Evolutionary conservation across 129 eudicot species (phyloP).

Genomic region (Arctium lappa): DNA sequence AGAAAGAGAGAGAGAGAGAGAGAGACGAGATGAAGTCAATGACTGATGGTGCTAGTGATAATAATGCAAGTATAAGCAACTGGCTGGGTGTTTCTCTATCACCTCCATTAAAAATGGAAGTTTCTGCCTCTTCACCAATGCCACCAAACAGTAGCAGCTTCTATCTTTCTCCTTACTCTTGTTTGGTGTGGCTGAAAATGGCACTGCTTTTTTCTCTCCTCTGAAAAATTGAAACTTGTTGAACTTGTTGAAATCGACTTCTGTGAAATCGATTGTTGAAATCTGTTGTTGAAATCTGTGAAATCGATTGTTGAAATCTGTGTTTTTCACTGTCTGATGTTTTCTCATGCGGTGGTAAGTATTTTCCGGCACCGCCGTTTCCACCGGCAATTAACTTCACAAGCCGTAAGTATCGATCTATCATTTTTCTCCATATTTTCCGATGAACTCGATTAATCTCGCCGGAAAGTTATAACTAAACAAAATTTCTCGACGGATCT

Average conservation of each 20-base stretch:
- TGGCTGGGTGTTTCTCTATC: conserved; percentile 73
- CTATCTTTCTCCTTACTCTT: conserved; percentile 34
- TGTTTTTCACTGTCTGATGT: too few species aligned
- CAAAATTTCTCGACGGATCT: background rate
- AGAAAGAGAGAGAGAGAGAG: too few species aligned
- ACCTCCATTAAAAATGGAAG: conserved; percentile 60
- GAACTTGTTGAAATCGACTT: too few species aligned
- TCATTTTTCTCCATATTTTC: background rate
- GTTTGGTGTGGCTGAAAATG: conserved; percentile 35
- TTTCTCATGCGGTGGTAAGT: conserved; percentile 41
- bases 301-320: too few species aligned
- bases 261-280: too few species aligned
- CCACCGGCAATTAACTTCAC: conserved; percentile 28
- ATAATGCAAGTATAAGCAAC: conserved; percentile 21
- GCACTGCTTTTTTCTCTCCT: conserved; percentile 38
- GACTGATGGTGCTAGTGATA: conserved; percentile 33
- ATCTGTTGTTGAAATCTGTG: too few species aligned
- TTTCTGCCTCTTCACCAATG: conserved; percentile 16
- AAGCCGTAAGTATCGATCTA: conserved; percentile 24
- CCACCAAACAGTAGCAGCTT: conserved; percentile 15
- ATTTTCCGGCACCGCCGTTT: conserved; percentile 28
- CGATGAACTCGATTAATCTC: background rate
- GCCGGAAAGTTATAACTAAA: too few species aligned
- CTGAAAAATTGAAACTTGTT: too few species aligned
- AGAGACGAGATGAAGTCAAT: conserved; percentile 39